Conservation (phyloP, 768 basidiomycete genomes). For the Hemileccinum impolitum region DNA sequence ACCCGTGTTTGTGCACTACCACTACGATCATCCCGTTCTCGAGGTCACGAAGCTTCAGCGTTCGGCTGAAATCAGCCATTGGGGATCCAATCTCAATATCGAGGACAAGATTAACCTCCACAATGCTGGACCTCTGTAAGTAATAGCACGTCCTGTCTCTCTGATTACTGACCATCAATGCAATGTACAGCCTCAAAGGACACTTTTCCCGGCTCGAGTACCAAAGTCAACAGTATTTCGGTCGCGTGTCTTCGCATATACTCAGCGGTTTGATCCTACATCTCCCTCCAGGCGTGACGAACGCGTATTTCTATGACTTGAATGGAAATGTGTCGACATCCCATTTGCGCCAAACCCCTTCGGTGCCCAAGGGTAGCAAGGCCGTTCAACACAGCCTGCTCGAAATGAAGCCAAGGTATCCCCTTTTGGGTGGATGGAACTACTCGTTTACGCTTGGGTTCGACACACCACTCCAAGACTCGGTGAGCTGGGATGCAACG, state of each 20-base stretch:
- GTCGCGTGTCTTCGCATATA: constrained; percentile 63
- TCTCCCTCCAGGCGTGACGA: constrained; percentile 78
- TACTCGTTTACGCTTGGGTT: constrained; percentile 94
- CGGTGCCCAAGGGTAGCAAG: constrained; percentile 54
- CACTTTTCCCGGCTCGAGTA: constrained; percentile 92
- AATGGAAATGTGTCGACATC: constrained; percentile 98
- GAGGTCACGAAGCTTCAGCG: constrained; percentile 72
- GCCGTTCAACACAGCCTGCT: constrained; percentile 60
- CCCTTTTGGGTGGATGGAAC: constrained; percentile 95
- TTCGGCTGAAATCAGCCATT: constrained; percentile 89
- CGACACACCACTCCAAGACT: constrained; percentile 81
- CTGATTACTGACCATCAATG: not conserved
- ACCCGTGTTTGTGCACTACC: constrained; percentile 71
- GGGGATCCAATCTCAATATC: constrained; percentile 93
- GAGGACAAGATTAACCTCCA: constrained; percentile 83
- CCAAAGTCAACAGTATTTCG: constrained; percentile 72
- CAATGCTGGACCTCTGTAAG: constrained; percentile 89
- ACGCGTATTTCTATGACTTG: constrained; percentile 86
- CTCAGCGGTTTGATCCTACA: constrained; percentile 71
- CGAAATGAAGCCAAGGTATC: constrained; percentile 87
- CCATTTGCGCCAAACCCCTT: constrained; percentile 66
- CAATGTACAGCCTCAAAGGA: constrained; percentile 73
- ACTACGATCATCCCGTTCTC: constrained; percentile 76
- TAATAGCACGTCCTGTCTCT: constrained; percentile 13
- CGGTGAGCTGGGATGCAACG: constrained; percentile 58